Conservation (phyloP, 1,284 basidiomycete genomes). For the Puccinia polysora region DNA sequence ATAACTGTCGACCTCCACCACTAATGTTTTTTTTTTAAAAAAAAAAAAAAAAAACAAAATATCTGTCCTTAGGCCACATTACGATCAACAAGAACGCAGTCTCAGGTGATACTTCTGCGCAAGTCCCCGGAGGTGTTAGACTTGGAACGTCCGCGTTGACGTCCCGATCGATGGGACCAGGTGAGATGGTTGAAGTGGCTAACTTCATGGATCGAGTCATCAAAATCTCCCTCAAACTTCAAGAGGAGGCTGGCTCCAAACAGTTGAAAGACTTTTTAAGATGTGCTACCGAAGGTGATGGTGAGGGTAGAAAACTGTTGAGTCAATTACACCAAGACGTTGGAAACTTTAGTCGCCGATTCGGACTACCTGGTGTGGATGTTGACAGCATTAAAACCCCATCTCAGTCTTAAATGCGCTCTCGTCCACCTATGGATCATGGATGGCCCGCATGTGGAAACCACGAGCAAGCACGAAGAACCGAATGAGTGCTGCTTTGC, state of each 20-base stretch:
- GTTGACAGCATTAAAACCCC: background rate
- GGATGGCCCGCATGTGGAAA: too few species aligned
- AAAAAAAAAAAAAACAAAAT: background rate
- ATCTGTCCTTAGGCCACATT: slow-evolving; percentile 49
- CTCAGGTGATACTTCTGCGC: slow-evolving; percentile 87
- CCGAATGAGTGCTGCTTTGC: too few species aligned
- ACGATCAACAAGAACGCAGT: slow-evolving; percentile 78
- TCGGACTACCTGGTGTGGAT: slow-evolving; percentile 37
- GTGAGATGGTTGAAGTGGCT: slow-evolving; percentile 80
- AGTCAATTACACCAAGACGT: slow-evolving; percentile 28
- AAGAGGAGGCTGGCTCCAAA: slow-evolving; percentile 92
- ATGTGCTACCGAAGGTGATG: slow-evolving; percentile 49
- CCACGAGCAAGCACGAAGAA: too few species aligned
- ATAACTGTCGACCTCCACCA: too few species aligned
- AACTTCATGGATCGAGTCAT: slow-evolving; percentile 87
- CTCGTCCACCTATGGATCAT: too few species aligned
- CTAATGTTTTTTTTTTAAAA: too few species aligned
- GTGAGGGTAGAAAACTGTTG: slow-evolving; percentile 20
- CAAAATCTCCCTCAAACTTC: slow-evolving; percentile 76
- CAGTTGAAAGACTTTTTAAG: slow-evolving; percentile 92
- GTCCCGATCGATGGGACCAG: slow-evolving; percentile 78
- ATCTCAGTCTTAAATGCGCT: too few species aligned
- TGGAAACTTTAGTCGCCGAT: slow-evolving; percentile 21
- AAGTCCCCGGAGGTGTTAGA: slow-evolving; percentile 94
- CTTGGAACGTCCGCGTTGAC: slow-evolving; percentile 92